Percentiles rank a stretch among this genome's conserved stretches.
Evolutionary conservation across 345 rosid genomes (phyloP).

Genomic region (Hypericum perforatum): DNA sequence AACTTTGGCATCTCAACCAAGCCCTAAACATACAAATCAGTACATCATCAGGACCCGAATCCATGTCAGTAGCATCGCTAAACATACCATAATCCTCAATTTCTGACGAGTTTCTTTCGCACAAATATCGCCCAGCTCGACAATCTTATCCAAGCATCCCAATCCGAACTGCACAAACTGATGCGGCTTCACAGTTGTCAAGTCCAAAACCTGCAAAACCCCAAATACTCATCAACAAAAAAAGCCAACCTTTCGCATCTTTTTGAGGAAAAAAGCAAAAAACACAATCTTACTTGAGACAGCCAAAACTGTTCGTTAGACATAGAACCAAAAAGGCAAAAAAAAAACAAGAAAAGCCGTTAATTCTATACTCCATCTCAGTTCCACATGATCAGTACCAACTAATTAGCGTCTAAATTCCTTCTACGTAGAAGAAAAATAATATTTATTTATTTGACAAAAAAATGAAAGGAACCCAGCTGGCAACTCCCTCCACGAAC

Average conservation of each 20-base stretch:
- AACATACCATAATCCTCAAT: constrained; percentile 72
- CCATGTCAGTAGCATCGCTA: background rate
- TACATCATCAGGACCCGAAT: background rate
- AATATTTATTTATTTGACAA: too few relatives aligned
- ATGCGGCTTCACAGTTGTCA: constrained; percentile 64
- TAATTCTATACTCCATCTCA: too few relatives aligned
- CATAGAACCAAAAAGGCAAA: background rate
- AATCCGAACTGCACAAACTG: constrained; percentile 75
- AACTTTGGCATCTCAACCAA: background rate
- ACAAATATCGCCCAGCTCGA: constrained; percentile 54
- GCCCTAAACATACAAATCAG: background rate
- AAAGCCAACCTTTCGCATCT: background rate
- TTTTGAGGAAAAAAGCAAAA: background rate
- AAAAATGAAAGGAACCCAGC: too few relatives aligned
- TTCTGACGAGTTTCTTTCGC: constrained; percentile 74
- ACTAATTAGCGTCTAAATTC: too few relatives aligned
- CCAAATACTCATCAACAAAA: constrained; percentile 5
- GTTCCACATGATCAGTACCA: too few relatives aligned
- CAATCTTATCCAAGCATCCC: constrained; percentile 71
- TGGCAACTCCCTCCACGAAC: too few relatives aligned
- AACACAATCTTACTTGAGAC: background rate
- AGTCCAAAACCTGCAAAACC: constrained; percentile 63
- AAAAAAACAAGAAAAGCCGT: background rate
- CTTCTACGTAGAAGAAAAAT: too few relatives aligned
- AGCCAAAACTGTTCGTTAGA: background rate